Evolutionary conservation across 441 rosid genomes (phyloP).

Genomic region (Corymbia citriodora): DNA sequence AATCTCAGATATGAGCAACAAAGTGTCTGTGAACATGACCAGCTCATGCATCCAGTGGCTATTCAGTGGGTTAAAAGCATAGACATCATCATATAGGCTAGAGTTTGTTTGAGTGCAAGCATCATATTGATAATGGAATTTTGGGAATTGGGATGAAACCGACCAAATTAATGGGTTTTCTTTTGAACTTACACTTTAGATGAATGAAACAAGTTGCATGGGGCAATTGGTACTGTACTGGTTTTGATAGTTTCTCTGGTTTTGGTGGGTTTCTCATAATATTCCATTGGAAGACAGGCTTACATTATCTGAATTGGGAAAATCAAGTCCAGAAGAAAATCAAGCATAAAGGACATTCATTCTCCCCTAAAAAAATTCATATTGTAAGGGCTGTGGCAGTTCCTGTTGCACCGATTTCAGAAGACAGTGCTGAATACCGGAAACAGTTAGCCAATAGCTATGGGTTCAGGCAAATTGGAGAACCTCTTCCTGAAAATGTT

Average conservation of each 20-base stretch:
- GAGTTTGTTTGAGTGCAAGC: neutral
- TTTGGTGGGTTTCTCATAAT: neutral
- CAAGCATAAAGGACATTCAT: conserved; percentile 15
- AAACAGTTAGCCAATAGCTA: conserved; percentile 63
- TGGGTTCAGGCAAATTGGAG: conserved; percentile 84
- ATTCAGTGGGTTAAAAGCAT: neutral
- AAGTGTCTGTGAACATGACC: neutral
- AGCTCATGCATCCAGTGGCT: rapidly evolving
- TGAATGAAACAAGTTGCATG: neutral
- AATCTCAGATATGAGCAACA: neutral
- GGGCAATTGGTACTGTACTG: neutral
- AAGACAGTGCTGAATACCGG: conserved; percentile 51
- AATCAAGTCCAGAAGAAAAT: conserved; percentile 30
- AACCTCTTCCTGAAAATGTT: conserved; percentile 73
- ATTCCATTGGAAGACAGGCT: conserved; percentile 33
- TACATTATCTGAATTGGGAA: conserved; percentile 37
- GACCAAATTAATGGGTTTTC: neutral
- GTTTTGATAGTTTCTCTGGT: neutral
- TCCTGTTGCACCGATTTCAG: conserved; percentile 52
- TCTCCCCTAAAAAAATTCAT: conserved; percentile 27
- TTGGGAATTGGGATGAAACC: neutral
- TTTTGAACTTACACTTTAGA: neutral
- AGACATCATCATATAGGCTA: neutral
- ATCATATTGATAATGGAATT: neutral
- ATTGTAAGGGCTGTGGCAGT: conserved; percentile 55